phyloP scores from a whole-genome alignment of 2,329 filamentous ascomycete species.

The Cladosporium sp. region DNA sequence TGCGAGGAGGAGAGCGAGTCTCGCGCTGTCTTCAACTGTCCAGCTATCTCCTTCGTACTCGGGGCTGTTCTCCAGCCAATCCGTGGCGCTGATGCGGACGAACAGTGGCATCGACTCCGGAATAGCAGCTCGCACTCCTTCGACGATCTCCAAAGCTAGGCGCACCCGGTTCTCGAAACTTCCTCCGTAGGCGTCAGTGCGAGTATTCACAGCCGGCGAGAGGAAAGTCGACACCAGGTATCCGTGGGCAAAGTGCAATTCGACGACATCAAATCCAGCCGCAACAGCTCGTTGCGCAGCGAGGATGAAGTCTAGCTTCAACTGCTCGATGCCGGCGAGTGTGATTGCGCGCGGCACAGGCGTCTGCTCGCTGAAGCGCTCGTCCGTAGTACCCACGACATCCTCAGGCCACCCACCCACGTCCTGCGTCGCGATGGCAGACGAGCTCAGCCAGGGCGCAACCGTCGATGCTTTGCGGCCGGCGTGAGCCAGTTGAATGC shows the following conservation, averaged over 20 bases:
- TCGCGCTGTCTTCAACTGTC: conserved; percentile 62
- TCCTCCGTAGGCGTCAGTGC: conserved; percentile 49
- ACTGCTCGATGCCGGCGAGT: conserved; percentile 64
- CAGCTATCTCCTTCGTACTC: not conserved
- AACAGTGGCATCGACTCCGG: conserved; percentile 36
- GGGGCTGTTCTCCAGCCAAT: not conserved
- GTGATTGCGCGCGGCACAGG: conserved; percentile 69
- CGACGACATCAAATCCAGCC: conserved; percentile 75
- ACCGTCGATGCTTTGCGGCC: conserved; percentile 64
- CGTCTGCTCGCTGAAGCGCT: conserved; percentile 64
- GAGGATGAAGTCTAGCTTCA: conserved; percentile 64
- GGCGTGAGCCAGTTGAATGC: conserved; percentile 79
- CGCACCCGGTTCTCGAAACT: conserved; percentile 46
- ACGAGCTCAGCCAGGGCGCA: conserved; percentile 61
- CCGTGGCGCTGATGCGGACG: conserved; percentile 9
- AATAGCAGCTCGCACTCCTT: conserved; percentile 38
- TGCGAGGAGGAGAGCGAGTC: conserved; percentile 58
- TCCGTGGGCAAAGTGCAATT: conserved; percentile 65
- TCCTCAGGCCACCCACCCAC: conserved; percentile 56
- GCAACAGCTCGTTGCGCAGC: conserved; percentile 56
- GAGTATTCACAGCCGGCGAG: conserved; percentile 44
- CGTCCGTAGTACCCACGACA: conserved; percentile 59
- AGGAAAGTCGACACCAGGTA: conserved; percentile 51
- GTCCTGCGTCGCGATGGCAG: conserved; percentile 54
- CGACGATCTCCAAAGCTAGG: conserved; percentile 44